Base-by-base conservation (phyloP, 202 grass and related monocot species). In the Setaria italica region DNA sequence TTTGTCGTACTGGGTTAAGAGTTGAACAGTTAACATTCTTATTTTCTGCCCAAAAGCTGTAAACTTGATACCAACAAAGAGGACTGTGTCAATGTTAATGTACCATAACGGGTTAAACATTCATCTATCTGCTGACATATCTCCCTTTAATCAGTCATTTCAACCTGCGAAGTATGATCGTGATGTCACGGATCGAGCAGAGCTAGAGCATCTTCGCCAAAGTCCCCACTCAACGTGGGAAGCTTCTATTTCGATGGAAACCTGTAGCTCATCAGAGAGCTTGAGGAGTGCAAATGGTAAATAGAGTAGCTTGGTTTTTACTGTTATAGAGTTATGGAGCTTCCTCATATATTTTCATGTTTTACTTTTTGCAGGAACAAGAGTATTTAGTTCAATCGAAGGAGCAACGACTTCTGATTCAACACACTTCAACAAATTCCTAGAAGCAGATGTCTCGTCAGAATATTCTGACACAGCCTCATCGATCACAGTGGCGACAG, bases 261-360 rank as follows among this genome's bases (percentile, higher is more conserved):
- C 92, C 67, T 94, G 85, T 78, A 95, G 86, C 81, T 99, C 90
- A 67, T 89, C 89, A 74, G 94, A 91, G 87, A 99, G 85, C 83
- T 92, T 77, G 72, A 92, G 87, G 85, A 97, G 88, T 70, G 79
- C 74, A 72, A 94, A 97, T 74, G 90, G 94, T 99, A 89, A 82
- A 56, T 57, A 58, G 17, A 78, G 48, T 37, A 72, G 14, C 41
- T 87, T 83, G 70, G 43, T 85, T 12, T 79, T 82, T 87, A 13
- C 59, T 20, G 37, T 73, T 12, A 9, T 71, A 54, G 17, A 76
- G 70, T 30, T 50, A 77, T 42, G 56, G 2, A 67, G 37, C 12
- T 72, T 82, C 53, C 81, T 77, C 56, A 86, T 37, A 71, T 71
- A 30, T 76, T 54, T 30, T 39, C 9, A 59, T 87, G 72, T 74